Conservation (phyloP, 2,329 filamentous ascomycete species). For the Gnomoniopsis smithogilvyi region DNA sequence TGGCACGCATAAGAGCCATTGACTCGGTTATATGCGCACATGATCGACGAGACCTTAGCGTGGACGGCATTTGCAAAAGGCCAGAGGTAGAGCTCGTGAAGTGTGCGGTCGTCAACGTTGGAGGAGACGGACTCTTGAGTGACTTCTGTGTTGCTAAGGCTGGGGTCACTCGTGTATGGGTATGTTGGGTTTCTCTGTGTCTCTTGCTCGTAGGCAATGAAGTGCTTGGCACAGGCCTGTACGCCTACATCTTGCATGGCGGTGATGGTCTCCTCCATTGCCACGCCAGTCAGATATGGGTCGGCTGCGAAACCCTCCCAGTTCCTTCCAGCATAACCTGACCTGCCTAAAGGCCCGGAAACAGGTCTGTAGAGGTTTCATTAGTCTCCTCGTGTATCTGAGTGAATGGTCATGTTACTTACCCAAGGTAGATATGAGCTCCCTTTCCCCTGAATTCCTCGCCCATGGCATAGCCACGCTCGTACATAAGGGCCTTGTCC, state of each 20-base stretch:
- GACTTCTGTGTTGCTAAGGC: conserved; percentile 40
- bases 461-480: conserved; percentile 46
- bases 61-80: conserved; percentile 68
- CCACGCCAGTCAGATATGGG: conserved; percentile 69
- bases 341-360: conserved; percentile 31
- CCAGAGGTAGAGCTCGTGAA: conserved; percentile 73
- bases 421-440: conserved; percentile 65
- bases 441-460: conserved; percentile 72
- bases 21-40: conserved; percentile 69
- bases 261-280: conserved; percentile 66
- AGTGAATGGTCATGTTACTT: conserved; percentile 30
- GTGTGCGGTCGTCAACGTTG: conserved; percentile 66
- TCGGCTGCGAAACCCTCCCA: conserved; percentile 71
- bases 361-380: background rate
- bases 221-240: conserved; percentile 77
- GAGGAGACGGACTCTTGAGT: conserved; percentile 58
- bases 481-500: conserved; percentile 59
- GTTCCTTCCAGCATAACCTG: conserved; percentile 34
- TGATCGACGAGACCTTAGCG: conserved; percentile 60
- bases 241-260: conserved; percentile 77
- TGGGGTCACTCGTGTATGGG: background rate
- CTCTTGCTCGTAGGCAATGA: conserved; percentile 67
- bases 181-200: conserved; percentile 33
- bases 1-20: conserved; percentile 78
- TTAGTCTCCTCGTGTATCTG: background rate